phyloP scores from a whole-genome alignment of 495 filamentous ascomycete genomes.

The Collariella sp. region DNA sequence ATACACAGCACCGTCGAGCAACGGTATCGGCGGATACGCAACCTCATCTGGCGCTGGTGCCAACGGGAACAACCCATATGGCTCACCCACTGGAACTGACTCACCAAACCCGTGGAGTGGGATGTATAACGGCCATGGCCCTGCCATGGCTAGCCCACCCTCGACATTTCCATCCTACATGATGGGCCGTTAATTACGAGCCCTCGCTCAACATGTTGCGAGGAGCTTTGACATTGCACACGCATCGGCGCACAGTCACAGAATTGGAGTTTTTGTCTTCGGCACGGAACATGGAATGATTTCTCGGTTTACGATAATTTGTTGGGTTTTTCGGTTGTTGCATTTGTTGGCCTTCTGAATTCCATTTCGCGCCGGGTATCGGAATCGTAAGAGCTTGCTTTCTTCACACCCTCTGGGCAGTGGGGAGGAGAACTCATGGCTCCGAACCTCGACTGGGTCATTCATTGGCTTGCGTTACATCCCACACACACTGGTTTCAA shows the following conservation, averaged over 20 bases:
- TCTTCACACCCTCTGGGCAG: conserved; percentile 7
- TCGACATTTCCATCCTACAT: conserved; percentile 22
- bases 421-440: conserved; percentile 10
- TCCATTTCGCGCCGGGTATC: conserved; percentile 4
- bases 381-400: conserved; percentile 15
- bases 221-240: conserved; percentile 12
- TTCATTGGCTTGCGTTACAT: conserved; percentile 21
- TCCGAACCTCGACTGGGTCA: conserved; percentile 11
- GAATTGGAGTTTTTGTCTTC: conserved; percentile 10
- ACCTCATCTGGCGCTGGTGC: conserved; percentile 10
- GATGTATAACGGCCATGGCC: conserved; percentile 15
- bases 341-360: conserved; percentile 6
- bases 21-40: no score
- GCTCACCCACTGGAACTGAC: conserved; percentile 13
- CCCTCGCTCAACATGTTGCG: conserved; percentile 8
- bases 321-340: conserved; percentile 1
- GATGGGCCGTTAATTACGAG: conserved; percentile 23
- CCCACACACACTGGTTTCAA: conserved; percentile 16
- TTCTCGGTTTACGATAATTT: conserved; percentile 7
- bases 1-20: no score
- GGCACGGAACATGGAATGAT: conserved; percentile 16
- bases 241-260: conserved; percentile 19
- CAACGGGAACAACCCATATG: conserved; percentile 13
- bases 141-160: conserved; percentile 15
- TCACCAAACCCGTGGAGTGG: conserved; percentile 19